These are phyloP conservation scores for Westerdykella ornata DNA, from an alignment of 2,329 filamentous ascomycete species.

Conservation along the genomic window DNA sequence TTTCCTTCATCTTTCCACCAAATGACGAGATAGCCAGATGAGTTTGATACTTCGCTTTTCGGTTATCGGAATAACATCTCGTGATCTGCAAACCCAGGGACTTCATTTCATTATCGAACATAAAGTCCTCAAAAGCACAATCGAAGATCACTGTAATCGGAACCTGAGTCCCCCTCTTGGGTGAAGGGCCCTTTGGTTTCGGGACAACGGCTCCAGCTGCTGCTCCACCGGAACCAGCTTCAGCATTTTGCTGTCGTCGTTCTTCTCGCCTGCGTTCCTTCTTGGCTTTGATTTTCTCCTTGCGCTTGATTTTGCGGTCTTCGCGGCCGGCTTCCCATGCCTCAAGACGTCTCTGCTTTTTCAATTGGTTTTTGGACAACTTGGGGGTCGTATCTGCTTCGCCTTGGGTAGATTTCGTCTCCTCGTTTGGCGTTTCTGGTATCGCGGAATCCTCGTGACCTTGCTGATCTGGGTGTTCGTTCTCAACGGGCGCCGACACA, in stretches of 20 bases:
- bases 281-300: conserved; percentile 50
- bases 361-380: conserved; percentile 80
- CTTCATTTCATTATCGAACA: conserved; percentile 78
- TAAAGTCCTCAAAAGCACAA: conserved; percentile 85
- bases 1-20: conserved; percentile 62
- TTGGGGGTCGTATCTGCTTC: conserved; percentile 14
- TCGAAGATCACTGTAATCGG: conserved; percentile 80
- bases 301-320: conserved; percentile 52
- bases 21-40: conserved; percentile 76
- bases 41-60: conserved; percentile 57
- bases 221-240: conserved; percentile 7
- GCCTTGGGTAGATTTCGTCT: not conserved
- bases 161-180: conserved; percentile 48
- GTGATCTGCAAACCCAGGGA: conserved; percentile 81
- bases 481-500: conserved; percentile 1
- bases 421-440: not conserved
- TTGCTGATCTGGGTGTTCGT: not conserved
- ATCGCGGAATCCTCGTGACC: not conserved
- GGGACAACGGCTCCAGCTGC: not conserved
- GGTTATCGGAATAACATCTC: conserved; percentile 83
- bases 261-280: conserved; percentile 46
- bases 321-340: conserved; percentile 68
- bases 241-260: conserved; percentile 36
- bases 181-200: conserved; percentile 9
- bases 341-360: conserved; percentile 65